phyloP scores from a whole-genome alignment of 208 protist genomes.

The Trypanosoma melophagium region DNA sequence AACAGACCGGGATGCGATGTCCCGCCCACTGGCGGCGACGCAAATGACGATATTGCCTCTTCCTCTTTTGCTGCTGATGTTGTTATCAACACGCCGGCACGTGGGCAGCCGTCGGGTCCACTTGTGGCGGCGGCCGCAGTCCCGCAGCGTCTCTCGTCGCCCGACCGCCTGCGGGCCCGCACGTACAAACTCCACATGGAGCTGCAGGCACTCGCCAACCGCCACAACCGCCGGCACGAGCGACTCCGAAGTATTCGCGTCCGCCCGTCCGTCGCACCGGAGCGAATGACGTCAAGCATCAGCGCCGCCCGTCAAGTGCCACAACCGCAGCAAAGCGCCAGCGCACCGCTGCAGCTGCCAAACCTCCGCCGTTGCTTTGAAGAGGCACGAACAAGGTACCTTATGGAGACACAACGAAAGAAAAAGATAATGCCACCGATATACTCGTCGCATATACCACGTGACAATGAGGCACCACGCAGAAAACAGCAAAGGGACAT shows the following conservation, averaged over 20 bases:
- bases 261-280: constrained; percentile 21
- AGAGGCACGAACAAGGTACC: constrained; percentile 53
- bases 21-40: no score
- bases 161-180: constrained; percentile 58
- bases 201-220: constrained; percentile 60
- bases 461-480: background rate
- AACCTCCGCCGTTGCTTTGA: constrained; percentile 69
- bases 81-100: no score
- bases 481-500: constrained; percentile 26
- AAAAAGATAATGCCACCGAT: constrained; percentile 44
- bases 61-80: no score
- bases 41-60: no score
- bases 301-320: no score
- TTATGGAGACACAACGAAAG: constrained; percentile 53
- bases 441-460: constrained; percentile 24
- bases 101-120: no score
- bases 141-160: constrained; percentile 32
- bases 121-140: background rate
- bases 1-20: no score
- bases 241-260: constrained; percentile 53
- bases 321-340: background rate
- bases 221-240: constrained; percentile 40
- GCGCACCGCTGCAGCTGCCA: constrained; percentile 26
- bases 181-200: constrained; percentile 58
- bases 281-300: background rate